Percentiles rank a stretch among this genome's conserved stretches.
phyloP scores from a whole-genome alignment of 768 basidiomycete genomes.

The Mrakia gelida region DNA sequence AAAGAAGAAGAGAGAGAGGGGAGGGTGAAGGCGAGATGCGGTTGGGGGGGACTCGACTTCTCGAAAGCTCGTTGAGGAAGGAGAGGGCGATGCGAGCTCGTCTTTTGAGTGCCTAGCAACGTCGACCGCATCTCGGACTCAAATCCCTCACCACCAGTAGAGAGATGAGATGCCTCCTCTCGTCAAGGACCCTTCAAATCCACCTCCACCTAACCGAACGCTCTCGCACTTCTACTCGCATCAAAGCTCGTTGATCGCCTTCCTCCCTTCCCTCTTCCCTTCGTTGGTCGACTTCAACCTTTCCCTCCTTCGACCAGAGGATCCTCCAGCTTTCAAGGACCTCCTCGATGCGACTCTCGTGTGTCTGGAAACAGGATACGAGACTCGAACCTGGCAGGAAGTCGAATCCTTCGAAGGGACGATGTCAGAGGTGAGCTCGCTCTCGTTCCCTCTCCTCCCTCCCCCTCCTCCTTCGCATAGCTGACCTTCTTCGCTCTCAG shows the following conservation, averaged over 20 bases:
- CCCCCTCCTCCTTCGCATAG: no score
- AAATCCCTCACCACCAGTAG: background rate
- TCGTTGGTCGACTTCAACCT: background rate
- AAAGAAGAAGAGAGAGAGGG: no score
- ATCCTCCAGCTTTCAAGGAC: background rate
- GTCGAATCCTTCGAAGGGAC: background rate
- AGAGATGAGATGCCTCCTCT: background rate
- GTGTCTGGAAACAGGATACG: background rate
- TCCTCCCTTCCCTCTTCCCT: slow-evolving; percentile 7
- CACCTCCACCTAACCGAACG: background rate
- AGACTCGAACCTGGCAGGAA: background rate
- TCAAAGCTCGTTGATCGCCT: background rate
- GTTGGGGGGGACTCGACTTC: background rate
- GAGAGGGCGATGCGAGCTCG: no score
- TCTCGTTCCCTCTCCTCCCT: background rate
- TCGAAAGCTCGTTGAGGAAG: no score
- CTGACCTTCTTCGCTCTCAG: background rate
- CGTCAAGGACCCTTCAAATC: background rate
- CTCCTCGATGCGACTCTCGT: slow-evolving; percentile 10
- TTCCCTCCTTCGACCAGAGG: background rate
- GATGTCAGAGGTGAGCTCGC: slow-evolving; percentile 5
- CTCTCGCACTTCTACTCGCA: background rate
- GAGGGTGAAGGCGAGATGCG: background rate
- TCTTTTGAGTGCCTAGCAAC: no score
- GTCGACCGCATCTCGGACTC: background rate